phyloP scores from a whole-genome alignment of 139 green algal species.

The Dunaliella sp. region DNA sequence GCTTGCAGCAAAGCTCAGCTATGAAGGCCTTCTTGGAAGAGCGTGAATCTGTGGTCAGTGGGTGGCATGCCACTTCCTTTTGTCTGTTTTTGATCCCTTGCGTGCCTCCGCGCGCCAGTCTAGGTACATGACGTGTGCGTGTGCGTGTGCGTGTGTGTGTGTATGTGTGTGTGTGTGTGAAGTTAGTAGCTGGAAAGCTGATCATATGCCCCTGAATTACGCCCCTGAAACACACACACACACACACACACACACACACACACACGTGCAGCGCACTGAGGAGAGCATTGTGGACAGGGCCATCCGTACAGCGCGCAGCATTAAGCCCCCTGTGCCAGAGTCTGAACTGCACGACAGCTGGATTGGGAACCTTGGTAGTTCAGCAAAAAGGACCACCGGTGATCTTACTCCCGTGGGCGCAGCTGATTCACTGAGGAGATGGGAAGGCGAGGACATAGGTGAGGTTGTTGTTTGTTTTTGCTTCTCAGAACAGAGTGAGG shows the following conservation, averaged over 20 bases:
- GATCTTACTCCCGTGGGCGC: too few relatives aligned
- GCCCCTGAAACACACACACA: too few relatives aligned
- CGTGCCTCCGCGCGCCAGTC: background rate
- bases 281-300: background rate
- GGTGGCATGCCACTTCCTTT: background rate
- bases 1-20: background rate
- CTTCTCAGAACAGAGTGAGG: too few relatives aligned
- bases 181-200: too few relatives aligned
- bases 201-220: too few relatives aligned
- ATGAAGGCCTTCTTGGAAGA: background rate
- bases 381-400: too few relatives aligned
- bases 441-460: too few relatives aligned
- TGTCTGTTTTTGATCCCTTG: background rate
- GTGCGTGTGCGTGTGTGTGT: background rate
- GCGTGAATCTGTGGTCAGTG: background rate
- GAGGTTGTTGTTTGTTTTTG: too few relatives aligned
- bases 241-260: too few relatives aligned
- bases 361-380: too few relatives aligned
- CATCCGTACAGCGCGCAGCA: background rate
- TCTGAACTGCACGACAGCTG: too few relatives aligned
- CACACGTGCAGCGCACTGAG: background rate
- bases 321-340: background rate
- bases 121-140: background rate
- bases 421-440: too few relatives aligned
- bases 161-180: background rate